Base-by-base conservation (phyloP, 2,329 filamentous ascomycete genomes). In the Botryosphaeria dothidea region DNA sequence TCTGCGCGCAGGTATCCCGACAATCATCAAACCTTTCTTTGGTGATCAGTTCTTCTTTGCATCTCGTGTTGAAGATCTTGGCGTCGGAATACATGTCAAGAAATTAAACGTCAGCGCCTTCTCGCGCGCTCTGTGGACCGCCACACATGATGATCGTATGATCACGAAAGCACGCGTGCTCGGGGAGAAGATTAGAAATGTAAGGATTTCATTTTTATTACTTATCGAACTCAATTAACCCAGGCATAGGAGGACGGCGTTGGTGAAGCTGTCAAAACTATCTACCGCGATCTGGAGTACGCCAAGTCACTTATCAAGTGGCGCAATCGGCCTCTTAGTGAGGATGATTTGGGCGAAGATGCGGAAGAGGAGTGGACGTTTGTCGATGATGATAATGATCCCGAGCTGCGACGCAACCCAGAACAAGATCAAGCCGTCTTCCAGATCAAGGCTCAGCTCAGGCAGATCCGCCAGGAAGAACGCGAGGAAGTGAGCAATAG, bases 21-120 rank as follows among this genome's bases (percentile, higher is more conserved):
- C 95, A 0, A 93, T 99, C 68, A 91, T 98, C 74, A 92, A 94
- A 67, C 95, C 95, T 0, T 99, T 98, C 82, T 99, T 99, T 74
- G 95, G 95, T 4, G 95, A 99, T 72, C 95, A 99, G 75, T 97
- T 91, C 83, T 99, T 99, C 82, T 98, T 96, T 71, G 95, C 93
- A 6, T 87, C 85, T 31, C 86, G 95, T 3, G 91, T 98, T 1
- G 93, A 98, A 76, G 94, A 98, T 72, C 83, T 99, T 5, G 94
- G 95, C 0, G 95, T 98, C 2, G 95, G 95, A 0, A 89, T 97
- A 21, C 92, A 90, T 73, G 83, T 99, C 71, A 93, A 91, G 81
- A 95, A 92, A 77, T 88, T 97, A 81, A 96, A 95, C 23, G 90
- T 92, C n/a, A 90, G 87, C 69, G 86, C 90, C 41, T 94, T 99